A percentile compares a stretch with the other conserved stretches of the same genome.
phyloP scores from a whole-genome alignment of 129 eudicot species.

The Scalesia atractyloides region DNA sequence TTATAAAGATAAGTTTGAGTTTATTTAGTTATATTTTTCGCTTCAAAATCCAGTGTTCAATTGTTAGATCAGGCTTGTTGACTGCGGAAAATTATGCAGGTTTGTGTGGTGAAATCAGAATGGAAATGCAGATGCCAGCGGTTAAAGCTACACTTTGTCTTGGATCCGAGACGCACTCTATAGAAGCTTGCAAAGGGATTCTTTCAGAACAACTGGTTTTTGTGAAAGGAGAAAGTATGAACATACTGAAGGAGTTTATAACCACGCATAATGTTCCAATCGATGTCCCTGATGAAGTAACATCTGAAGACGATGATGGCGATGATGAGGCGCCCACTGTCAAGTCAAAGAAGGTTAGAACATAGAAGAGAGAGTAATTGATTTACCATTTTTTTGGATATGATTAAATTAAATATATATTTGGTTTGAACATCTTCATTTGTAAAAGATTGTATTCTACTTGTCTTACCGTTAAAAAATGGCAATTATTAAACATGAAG shows the following conservation, averaged over 20 bases:
- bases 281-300: conserved; percentile 82
- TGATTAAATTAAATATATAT: neutral
- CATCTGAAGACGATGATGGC: conserved; percentile 57
- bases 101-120: conserved; percentile 14
- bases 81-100: conserved; percentile 11
- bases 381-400: neutral
- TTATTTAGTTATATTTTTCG: too few relatives aligned
- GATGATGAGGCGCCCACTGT: conserved; percentile 42
- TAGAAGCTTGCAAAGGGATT: conserved; percentile 51
- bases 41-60: neutral
- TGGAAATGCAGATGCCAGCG: conserved; percentile 45
- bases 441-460: neutral
- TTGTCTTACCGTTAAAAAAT: neutral
- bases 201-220: conserved; percentile 66
- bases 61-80: neutral
- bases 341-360: conserved; percentile 54
- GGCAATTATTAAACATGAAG: neutral
- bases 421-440: neutral
- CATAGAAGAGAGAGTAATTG: conserved; percentile 11
- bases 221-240: conserved; percentile 80
- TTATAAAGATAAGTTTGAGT: too few relatives aligned
- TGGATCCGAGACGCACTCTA: conserved; percentile 67
- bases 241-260: conserved; percentile 71
- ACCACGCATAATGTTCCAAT: conserved; percentile 72
- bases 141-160: conserved; percentile 73